Evolutionary conservation across 306 rosid genomes (phyloP).

Genomic region (Pyrus communis): DNA sequence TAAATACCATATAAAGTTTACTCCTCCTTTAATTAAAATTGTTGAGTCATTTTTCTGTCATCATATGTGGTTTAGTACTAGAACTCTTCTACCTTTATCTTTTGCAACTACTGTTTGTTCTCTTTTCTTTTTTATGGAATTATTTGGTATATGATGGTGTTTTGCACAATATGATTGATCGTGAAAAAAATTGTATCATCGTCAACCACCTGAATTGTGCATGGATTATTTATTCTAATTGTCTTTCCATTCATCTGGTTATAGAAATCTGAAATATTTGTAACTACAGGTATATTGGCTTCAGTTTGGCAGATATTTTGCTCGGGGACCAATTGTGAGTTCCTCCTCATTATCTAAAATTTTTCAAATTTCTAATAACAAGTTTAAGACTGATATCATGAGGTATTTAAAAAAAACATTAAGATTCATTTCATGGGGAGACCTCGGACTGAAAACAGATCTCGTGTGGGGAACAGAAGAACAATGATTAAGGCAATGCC

Average conservation of each 20-base stretch:
- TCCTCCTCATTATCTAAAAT: conserved; percentile 11
- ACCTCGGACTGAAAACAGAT: background rate
- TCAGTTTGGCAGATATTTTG: conserved; percentile 96
- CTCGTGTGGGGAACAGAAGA: background rate
- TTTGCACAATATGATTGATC: background rate
- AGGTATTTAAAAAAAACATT: background rate
- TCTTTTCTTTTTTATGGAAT: background rate
- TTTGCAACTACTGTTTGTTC: background rate
- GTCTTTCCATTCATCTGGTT: background rate
- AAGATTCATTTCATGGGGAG: background rate
- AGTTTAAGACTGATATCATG: background rate
- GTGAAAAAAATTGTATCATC: background rate
- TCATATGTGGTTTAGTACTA: background rate
- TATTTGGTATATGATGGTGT: background rate
- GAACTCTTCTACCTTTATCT: background rate
- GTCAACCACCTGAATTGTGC: background rate
- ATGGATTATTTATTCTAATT: background rate
- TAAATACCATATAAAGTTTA: background rate
- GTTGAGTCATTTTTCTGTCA: background rate
- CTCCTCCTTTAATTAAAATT: background rate
- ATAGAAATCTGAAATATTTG: conserved; percentile 2
- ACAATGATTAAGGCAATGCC: background rate
- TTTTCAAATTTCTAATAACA: background rate
- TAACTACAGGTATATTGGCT: conserved; percentile 91
- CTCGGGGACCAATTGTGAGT: conserved; percentile 91